These are phyloP conservation scores for Mucor mucedo DNA, from an alignment of 371 early-diverging fungal species.

Conservation along the genomic window DNA sequence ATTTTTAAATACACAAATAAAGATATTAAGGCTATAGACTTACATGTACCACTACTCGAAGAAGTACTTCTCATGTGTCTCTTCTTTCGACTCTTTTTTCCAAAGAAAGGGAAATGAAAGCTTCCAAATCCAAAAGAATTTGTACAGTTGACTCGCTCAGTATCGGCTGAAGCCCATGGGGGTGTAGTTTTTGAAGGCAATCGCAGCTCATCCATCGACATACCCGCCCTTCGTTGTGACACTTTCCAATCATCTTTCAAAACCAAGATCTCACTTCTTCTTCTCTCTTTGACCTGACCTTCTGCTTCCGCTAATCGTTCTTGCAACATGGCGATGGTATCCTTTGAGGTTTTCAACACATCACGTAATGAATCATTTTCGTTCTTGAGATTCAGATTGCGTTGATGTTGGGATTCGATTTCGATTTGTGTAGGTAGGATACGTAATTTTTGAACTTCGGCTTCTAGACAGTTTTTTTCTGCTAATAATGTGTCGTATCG, in stretches of 20 bases:
- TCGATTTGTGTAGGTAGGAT: slow-evolving; percentile 27
- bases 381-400: slow-evolving; percentile 17
- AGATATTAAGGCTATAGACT: background rate
- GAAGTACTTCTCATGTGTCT: background rate
- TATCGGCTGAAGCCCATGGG: background rate
- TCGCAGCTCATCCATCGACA: slow-evolving; percentile 9
- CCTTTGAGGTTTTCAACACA: slow-evolving; percentile 34
- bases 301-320: background rate
- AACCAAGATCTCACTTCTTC: background rate
- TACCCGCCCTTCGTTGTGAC: background rate
- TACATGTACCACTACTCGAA: background rate
- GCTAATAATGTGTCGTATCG: slow-evolving; percentile 24
- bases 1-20: background rate
- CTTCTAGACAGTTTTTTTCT: slow-evolving; percentile 30
- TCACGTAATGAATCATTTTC: slow-evolving; percentile 36
- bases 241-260: slow-evolving; percentile 2
- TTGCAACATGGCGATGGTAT: slow-evolving; percentile 36
- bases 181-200: background rate
- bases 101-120: slow-evolving; percentile 11
- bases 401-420: slow-evolving; percentile 13
- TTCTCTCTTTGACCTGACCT: background rate
- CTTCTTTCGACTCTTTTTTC: slow-evolving; percentile 10
- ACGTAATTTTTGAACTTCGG: slow-evolving; percentile 27
- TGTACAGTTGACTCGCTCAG: background rate
- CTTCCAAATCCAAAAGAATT: slow-evolving; percentile 13